Evolutionary conservation across 805 yeast genomes (phyloP).

Genomic region (Pichia kluyveri): DNA sequence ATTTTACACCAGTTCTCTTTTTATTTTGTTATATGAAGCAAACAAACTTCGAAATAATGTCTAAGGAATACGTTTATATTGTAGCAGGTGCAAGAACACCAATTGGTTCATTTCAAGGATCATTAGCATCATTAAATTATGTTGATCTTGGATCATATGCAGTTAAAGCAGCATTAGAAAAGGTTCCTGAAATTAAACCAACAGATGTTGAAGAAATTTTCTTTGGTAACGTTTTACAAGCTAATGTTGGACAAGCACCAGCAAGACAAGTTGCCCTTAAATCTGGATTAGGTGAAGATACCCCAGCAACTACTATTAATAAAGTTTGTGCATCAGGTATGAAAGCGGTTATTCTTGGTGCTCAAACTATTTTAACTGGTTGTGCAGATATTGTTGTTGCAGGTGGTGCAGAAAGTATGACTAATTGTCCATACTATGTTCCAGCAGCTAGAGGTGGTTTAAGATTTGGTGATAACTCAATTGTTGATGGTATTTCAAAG

Average conservation of each 20-base stretch:
- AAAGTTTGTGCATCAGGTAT: conserved; percentile 97
- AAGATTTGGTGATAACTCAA: conserved; percentile 71
- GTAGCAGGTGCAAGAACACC: conserved; percentile 93
- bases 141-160: conserved; percentile 90
- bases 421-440: conserved; percentile 88
- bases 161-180: conserved; percentile 76
- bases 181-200: conserved; percentile 74
- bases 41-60: conserved; percentile 9
- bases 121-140: conserved; percentile 62
- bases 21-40: no score
- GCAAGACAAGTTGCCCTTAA: conserved; percentile 95
- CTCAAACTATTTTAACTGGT: conserved; percentile 85
- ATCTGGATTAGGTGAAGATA: conserved; percentile 74
- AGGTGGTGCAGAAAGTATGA: conserved; percentile 98
- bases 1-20: no score
- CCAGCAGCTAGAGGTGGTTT: conserved; percentile 83
- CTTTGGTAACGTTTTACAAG: conserved; percentile 89
- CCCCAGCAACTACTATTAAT: conserved; percentile 86
- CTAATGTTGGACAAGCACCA: conserved; percentile 94
- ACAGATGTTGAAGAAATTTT: conserved; percentile 78
- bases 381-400: conserved; percentile 87
- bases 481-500: conserved; percentile 84
- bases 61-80: conserved; percentile 57
- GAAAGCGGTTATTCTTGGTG: conserved; percentile 84
- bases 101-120: conserved; percentile 88